A percentile compares a stretch with the other conserved stretches of the same genome.
Conservation (phyloP, 148 eudicot species). For the Silene uniflora region DNA sequence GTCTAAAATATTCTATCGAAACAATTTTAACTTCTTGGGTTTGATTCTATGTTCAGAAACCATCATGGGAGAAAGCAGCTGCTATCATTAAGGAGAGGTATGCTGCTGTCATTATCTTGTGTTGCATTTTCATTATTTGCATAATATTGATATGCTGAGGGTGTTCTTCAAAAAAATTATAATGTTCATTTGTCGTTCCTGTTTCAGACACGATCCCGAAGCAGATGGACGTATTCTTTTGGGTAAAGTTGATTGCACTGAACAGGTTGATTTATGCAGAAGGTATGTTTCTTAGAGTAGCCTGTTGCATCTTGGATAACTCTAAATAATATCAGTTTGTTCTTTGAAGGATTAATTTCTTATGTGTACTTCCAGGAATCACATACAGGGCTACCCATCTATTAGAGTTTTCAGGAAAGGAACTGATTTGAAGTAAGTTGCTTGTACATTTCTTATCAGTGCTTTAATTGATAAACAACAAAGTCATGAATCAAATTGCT, state of each 20-base stretch:
- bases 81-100: slow-evolving; percentile 74
- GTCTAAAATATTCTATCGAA: neutral
- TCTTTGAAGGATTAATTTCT: slow-evolving; percentile 22
- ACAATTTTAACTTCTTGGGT: neutral
- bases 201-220: slow-evolving; percentile 78
- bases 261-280: slow-evolving; percentile 72
- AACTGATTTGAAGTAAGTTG: slow-evolving; percentile 59
- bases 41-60: slow-evolving; percentile 51
- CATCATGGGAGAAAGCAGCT: slow-evolving; percentile 96
- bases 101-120: slow-evolving; percentile 13
- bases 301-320: slow-evolving; percentile 7
- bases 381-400: slow-evolving; percentile 95
- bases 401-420: slow-evolving; percentile 94
- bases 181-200: slow-evolving; percentile 15
- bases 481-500: neutral
- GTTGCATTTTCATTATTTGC: neutral
- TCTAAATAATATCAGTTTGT: neutral
- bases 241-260: slow-evolving; percentile 95
- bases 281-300: slow-evolving; percentile 42
- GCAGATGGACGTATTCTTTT: slow-evolving; percentile 86
- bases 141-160: neutral
- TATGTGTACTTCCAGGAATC: slow-evolving; percentile 59
- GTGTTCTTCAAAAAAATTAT: neutral
- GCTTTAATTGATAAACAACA: neutral
- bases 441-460: slow-evolving; percentile 9